These are phyloP conservation scores for Cunninghamia lanceolata DNA, from an alignment of 75 land plant species.

Conservation along the genomic window DNA sequence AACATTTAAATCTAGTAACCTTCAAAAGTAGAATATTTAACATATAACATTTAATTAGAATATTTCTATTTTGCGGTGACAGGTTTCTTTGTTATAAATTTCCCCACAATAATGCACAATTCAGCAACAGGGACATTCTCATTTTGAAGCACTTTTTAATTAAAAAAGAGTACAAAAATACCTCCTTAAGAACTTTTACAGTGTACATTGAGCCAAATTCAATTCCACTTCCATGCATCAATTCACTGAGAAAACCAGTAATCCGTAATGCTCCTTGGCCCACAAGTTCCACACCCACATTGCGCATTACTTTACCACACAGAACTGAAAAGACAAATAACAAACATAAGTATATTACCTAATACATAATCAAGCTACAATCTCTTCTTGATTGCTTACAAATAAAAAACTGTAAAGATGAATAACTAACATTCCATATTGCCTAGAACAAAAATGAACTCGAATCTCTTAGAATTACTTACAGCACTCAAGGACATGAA, in stretches of 20 bases:
- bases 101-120: not conserved
- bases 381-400: not conserved
- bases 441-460: not conserved
- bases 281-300: conserved; percentile 74
- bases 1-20: not conserved
- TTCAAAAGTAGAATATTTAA: not conserved
- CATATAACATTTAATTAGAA: not conserved
- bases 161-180: conserved; percentile 12
- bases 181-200: conserved; percentile 85
- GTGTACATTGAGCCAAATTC: conserved; percentile 58
- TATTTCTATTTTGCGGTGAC: not conserved
- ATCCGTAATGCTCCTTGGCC: conserved; percentile 77
- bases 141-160: not conserved
- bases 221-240: conserved; percentile 63
- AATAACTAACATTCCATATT: not conserved
- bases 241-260: conserved; percentile 71
- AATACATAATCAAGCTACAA: not conserved
- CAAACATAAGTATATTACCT: not conserved
- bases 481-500: not conserved
- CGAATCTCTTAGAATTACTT: not conserved
- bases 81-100: not conserved
- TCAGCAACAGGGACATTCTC: not conserved
- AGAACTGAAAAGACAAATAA: conserved; percentile 43
- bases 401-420: conserved; percentile 29
- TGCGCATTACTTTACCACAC: conserved; percentile 75